Base-by-base conservation (phyloP, 108 stramenopile species). In the Cyclotella kingstonii region DNA sequence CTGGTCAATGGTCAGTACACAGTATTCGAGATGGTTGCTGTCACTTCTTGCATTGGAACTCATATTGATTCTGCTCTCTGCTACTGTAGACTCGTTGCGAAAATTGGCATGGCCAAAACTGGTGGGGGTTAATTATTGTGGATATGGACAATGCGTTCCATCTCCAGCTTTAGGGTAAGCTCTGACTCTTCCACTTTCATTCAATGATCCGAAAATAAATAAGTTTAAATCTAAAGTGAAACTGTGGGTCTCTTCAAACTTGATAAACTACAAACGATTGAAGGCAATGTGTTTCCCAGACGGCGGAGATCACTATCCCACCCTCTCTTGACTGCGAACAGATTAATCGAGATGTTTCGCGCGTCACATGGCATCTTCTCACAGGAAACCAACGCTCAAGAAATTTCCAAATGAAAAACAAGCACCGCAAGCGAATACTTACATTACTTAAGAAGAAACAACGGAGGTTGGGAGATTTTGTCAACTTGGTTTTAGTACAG, bases 341-440 rank as follows among this genome's bases (percentile, higher is more conserved):
- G 60, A 87, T 93, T 60, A 79, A 82, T 19, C 81, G 82, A 0
- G 91, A 93, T 30, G 80, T 86, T 7, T 66, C 82, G 10, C 76
- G 91, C 7, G 84, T 86, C 26, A 93, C 91, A 18, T 93, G 91
- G 91, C 91, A 93, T 59, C 70, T 93, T n/a, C 52, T 93, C 25
- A 48, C 82, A 44, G 71, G 84, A 69, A 73, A 46, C 25, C 90
- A 91, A 63, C 77, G 90, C 3, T 69, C 62, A 17, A 71, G 77
- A 5, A 78, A 79, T 38, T 71, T 83, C 18, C 74, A 84, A 55
- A 80, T 81, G 66, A 70, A 74, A 46, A 76, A 89, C 69, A 81
- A 83, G 28, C 66, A 77, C 38, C 51, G 55, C 59, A 77, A 72
- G 29, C 62, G 62, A 11, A 70, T 86, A 1, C 53, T 38, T 0